phyloP scores from a whole-genome alignment of 495 filamentous ascomycete species.

The Immersiella caudata region DNA sequence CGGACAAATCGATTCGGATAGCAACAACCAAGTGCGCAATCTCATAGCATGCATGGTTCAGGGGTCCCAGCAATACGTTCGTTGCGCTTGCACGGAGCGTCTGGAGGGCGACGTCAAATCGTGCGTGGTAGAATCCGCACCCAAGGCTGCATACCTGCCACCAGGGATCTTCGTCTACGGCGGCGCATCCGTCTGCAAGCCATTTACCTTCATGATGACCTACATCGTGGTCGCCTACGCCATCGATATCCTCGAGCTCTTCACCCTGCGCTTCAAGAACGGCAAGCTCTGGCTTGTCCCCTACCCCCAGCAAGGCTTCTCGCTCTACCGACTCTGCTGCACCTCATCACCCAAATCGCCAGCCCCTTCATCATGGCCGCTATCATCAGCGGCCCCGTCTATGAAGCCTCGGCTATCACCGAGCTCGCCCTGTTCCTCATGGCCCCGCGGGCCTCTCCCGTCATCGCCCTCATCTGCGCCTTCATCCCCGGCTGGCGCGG shows the following conservation, averaged over 20 bases:
- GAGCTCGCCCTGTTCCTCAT: conserved; percentile 12
- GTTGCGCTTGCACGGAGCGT: background rate
- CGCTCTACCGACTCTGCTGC: conserved; percentile 7
- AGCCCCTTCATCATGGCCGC: conserved; percentile 11
- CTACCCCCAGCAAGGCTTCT: conserved; percentile 10
- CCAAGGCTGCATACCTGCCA: conserved; percentile 2
- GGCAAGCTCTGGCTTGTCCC: conserved; percentile 4
- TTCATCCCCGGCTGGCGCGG: conserved; percentile 10
- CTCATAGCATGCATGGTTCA: conserved; percentile 1
- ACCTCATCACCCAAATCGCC: conserved; percentile 6
- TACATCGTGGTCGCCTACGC: conserved; percentile 3
- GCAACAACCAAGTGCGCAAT: background rate
- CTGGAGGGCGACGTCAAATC: background rate
- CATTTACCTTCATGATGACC: conserved; percentile 6
- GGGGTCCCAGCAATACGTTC: conserved; percentile 4
- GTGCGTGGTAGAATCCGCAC: conserved; percentile 2
- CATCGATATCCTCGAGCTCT: conserved; percentile 6
- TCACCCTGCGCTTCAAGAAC: conserved; percentile 13
- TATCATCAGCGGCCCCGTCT: conserved; percentile 6
- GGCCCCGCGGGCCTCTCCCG: background rate
- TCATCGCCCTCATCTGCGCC: conserved; percentile 13
- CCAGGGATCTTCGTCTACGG: conserved; percentile 7
- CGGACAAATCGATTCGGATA: background rate
- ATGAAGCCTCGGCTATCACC: background rate
- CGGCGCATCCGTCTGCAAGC: conserved; percentile 5